A percentile compares a stretch with the other conserved stretches of the same genome.
Conservation (phyloP, 1,284 basidiomycete species). For the Cerioporus squamosus region DNA sequence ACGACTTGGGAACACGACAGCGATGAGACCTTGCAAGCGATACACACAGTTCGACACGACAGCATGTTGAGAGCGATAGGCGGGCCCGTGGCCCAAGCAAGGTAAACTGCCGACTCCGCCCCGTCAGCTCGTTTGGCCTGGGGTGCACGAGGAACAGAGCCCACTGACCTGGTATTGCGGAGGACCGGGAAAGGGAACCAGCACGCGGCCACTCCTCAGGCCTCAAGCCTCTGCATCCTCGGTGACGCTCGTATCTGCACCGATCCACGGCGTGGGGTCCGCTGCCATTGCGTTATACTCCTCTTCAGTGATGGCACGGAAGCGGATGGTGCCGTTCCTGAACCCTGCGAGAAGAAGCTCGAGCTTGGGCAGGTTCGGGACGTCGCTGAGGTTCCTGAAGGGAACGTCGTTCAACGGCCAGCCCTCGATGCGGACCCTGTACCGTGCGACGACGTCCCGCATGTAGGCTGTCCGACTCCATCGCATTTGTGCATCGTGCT, state of each 20-base stretch:
- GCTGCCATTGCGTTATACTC: constrained; percentile 29
- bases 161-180: no score
- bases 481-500: constrained; percentile 34
- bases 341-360: constrained; percentile 32
- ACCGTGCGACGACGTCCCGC: constrained; percentile 35
- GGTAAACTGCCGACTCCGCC: background rate
- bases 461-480: constrained; percentile 32
- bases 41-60: background rate
- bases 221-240: background rate
- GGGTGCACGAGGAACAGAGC: no score
- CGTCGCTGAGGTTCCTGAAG: constrained; percentile 38
- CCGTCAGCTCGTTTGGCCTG: no score
- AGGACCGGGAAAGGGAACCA: no score
- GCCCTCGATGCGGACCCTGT: constrained; percentile 35
- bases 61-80: background rate
- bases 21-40: background rate
- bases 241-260: constrained; percentile 8
- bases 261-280: constrained; percentile 27
- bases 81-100: constrained; percentile 1
- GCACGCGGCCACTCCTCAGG: no score
- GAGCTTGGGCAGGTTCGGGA: constrained; percentile 36
- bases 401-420: constrained; percentile 36
- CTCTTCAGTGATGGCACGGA: constrained; percentile 29
- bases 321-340: constrained; percentile 30
- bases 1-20: background rate